Base-by-base conservation (phyloP, 116 monocot genomes). In the Trichopus zeylanicus region DNA sequence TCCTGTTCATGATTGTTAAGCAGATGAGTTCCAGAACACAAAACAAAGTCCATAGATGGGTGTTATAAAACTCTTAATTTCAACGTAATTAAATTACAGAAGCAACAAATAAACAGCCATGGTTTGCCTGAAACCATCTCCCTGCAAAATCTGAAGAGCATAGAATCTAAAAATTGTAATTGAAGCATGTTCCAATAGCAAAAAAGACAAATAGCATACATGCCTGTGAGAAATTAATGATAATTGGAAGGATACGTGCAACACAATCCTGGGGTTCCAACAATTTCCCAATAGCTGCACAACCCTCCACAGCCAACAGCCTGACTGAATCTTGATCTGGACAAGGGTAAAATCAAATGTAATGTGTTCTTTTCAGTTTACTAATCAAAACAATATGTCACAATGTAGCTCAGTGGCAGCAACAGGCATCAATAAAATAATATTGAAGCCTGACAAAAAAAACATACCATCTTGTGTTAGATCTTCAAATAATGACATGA, bases 381-480 rank as follows among this genome's bases (percentile, higher is more conserved):
- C n/a, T n/a, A n/a, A 6, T 35, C 34, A 35, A 35, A 5, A 5
- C 5, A 6, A 35, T 6, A 35, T 49, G 49, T 49, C 19, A 49
- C 15, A 22, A 22, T 49, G 23, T 0, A 8, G 8, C 49, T 23
- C 9, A 6, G 19, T 22, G 22, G 22, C 9, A 4, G 8, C 4
- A n/a, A 49, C 49, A 49, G 7, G n/a, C n/a, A 25, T 8, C 1
- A 49, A 24, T n/a, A 49, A 20, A 22, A 22, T 3, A 5, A 49
- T 20, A 6, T 4, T 8, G 8, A 22, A 49, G 19, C 9, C 19
- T 20, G 9, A 22, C 8, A 15, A 54, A 54, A 11, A 15, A n/a
- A n/a, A n/a, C 51, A 72, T 85, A 85, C 85, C 85, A 71, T 85
- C 85, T 63, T 81, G 81, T n/a, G 85, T 85, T 39, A 85, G 77